Conservation (phyloP, 805 yeast genomes). For the Saturnispora diversa region DNA sequence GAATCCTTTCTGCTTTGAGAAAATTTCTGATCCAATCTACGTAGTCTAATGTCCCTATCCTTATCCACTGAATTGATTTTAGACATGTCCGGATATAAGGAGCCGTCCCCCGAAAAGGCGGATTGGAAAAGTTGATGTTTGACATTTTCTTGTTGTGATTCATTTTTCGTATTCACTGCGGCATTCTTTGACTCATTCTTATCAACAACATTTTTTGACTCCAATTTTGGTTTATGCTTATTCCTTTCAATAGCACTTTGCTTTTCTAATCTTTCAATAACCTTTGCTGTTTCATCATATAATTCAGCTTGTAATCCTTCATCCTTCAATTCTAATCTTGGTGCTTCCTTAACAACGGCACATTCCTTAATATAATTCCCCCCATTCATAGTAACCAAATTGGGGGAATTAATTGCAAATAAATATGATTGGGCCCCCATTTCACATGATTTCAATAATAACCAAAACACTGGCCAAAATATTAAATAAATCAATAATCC, state of each 20-base stretch:
- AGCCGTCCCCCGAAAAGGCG: slow-evolving; percentile 19
- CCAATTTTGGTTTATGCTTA: slow-evolving; percentile 15
- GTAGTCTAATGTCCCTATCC: slow-evolving; percentile 16
- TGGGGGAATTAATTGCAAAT: slow-evolving; percentile 65
- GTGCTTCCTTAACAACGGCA: slow-evolving; percentile 38
- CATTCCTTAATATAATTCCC: slow-evolving; percentile 75
- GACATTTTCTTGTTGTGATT: no score
- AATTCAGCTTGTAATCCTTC: slow-evolving; percentile 57
- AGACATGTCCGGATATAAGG: slow-evolving; percentile 12
- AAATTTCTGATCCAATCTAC: slow-evolving; percentile 22
- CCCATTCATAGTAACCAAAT: slow-evolving; percentile 51
- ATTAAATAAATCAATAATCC: slow-evolving; percentile 55
- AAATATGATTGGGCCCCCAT: slow-evolving; percentile 77
- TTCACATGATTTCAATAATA: slow-evolving; percentile 63
- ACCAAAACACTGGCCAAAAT: slow-evolving; percentile 75
- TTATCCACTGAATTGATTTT: slow-evolving; percentile 11
- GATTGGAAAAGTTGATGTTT: slow-evolving; percentile 20
- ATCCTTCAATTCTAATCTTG: slow-evolving; percentile 50
- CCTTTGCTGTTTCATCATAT: slow-evolving; percentile 51
- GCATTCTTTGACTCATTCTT: background rate
- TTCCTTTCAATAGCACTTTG: slow-evolving; percentile 63
- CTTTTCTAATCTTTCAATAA: slow-evolving; percentile 58
- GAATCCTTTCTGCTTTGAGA: slow-evolving; percentile 9
- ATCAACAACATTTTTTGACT: background rate
- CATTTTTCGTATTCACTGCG: no score